These are phyloP conservation scores for Ceratobasidium sp. DNA, from an alignment of 1,284 basidiomycete genomes.

Conservation along the genomic window DNA sequence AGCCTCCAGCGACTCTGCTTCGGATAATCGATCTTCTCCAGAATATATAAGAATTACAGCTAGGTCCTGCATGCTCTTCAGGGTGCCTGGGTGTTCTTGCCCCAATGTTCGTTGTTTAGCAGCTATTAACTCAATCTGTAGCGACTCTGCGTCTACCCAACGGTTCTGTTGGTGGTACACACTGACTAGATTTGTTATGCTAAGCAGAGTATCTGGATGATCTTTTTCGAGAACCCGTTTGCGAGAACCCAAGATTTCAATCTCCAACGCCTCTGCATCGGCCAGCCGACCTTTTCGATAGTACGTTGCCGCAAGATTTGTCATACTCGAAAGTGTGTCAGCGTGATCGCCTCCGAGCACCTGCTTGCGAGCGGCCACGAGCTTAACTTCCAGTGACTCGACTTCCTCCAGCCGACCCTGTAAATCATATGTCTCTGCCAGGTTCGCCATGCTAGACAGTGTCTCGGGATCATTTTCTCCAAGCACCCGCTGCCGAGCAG, in stretches of 20 bases:
- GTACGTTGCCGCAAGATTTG: not conserved
- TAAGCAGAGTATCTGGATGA: not conserved
- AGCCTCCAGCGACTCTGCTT: too few species aligned
- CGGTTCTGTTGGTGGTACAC: not conserved
- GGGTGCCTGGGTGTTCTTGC: constrained; percentile 1
- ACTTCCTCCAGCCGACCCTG: too few species aligned
- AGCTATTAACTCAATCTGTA: too few species aligned
- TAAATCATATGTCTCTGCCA: too few species aligned
- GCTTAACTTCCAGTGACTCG: too few species aligned
- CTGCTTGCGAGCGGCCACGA: too few species aligned
- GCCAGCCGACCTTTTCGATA: not conserved
- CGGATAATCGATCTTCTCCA: too few species aligned
- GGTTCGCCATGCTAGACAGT: too few species aligned
- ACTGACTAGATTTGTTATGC: not conserved
- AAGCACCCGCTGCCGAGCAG: not conserved
- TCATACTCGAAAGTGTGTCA: not conserved
- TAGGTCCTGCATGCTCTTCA: not conserved
- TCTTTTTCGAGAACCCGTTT: not conserved
- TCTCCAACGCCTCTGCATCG: not conserved
- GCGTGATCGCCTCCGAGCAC: not conserved
- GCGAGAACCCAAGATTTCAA: not conserved
- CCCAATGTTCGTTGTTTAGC: too few species aligned
- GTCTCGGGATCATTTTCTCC: not conserved
- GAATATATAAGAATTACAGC: too few species aligned
- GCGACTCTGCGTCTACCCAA: too few species aligned